Percentiles rank a stretch among this genome's conserved stretches.
These are phyloP conservation scores for Oropetium thomaeum DNA, from an alignment of 176 grass and related monocot genomes.

Conservation along the genomic window DNA sequence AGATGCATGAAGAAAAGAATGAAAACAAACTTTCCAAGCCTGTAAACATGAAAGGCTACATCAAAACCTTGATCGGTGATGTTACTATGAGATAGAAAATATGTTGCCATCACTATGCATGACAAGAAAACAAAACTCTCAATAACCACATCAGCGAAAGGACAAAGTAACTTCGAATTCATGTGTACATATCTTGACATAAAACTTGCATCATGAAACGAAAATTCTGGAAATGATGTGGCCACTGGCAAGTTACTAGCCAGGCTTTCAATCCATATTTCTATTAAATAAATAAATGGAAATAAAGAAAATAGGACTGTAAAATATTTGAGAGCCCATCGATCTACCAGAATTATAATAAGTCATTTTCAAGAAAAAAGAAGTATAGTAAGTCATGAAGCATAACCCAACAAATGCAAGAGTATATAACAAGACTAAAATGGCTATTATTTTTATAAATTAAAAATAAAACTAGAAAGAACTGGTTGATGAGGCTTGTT, in stretches of 20 bases:
- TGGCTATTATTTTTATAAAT: slow-evolving; percentile 1
- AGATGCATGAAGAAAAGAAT: slow-evolving; percentile 16
- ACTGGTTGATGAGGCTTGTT: not conserved
- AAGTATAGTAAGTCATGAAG: not conserved
- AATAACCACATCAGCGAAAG: not conserved
- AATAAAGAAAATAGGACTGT: not conserved
- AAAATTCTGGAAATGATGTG: not conserved
- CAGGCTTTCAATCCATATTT: not conserved
- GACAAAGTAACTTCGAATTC: not conserved
- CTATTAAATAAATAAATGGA: not conserved
- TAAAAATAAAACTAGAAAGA: not conserved
- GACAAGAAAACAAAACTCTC: not conserved
- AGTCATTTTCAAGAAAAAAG: no score
- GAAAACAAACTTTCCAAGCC: not conserved
- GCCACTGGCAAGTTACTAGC: not conserved
- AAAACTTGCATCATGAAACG: not conserved
- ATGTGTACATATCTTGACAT: not conserved
- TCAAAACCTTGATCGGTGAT: slow-evolving; percentile 8
- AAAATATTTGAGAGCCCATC: not conserved
- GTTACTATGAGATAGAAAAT: not conserved
- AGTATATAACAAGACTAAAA: not conserved
- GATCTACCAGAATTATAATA: not conserved
- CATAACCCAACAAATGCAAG: not conserved
- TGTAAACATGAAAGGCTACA: slow-evolving; percentile 12
- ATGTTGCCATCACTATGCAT: not conserved